Base-by-base conservation (phyloP, 176 grass and related monocot genomes). In the Rhynchospora tenuis region DNA sequence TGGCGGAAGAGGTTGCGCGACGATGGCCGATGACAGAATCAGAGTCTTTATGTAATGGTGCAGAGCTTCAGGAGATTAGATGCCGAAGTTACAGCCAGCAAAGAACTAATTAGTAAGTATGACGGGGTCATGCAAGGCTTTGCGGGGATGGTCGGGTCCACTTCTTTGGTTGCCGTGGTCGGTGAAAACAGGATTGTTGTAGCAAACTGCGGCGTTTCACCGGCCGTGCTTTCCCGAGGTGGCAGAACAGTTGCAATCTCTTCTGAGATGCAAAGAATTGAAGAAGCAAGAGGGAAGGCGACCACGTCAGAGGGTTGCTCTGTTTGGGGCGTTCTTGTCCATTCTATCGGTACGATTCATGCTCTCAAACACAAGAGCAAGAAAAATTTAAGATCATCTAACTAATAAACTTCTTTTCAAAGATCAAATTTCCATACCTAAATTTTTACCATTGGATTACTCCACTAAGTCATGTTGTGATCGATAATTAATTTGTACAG, bases 131-230 rank as follows among this genome's bases (percentile, higher is more conserved):
- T 1, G 31, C 31, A 1, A 33, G 31, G 31, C 31, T 33, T 38
- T 0, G 82, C 77, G 1, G 73, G 71, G 3, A 88, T 70, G 47
- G 90, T 89, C 5, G 93, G 91, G 0, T 93, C 93, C 11, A 97
- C 93, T 45, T 91, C 91, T 45, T 63, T 93, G 51, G 91, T 97
- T 11, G 89, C 89, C 14, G 91, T 93, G 17, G 85, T 97, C 6
- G 87, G 93, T 1, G 46, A 47, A 28, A 81, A 68, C 59, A 77
- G 81, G 51, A 93, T 97, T 88, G 80, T 97, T 24, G 93, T 97
- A 1, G 91, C 89, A 60, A 93, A 97, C 94, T 97, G 94, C 68
- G 94, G 94, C 51, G 94, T 93, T 88, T 93, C 94, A 6, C 88
- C 89, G 59, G 91, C 91, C 56, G 89, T 93, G 4, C 91, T 97